Evolutionary conservation across 2,329 filamentous ascomycete species (phyloP).

Genomic region (Trichoderma arundinaceum): DNA sequence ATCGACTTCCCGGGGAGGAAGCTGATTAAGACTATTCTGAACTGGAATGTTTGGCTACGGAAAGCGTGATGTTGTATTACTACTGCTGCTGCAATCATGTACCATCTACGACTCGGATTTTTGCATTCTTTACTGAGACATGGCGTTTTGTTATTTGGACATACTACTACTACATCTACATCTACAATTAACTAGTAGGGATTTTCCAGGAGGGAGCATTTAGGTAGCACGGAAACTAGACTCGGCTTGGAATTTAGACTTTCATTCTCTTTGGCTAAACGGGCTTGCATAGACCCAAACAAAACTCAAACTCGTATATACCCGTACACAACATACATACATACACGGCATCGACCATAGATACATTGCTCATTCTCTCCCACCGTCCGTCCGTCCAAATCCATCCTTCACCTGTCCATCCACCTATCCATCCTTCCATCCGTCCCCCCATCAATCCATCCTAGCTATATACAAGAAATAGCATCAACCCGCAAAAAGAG

Average conservation of each 20-base stretch:
- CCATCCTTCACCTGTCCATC: background rate
- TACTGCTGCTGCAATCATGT: background rate
- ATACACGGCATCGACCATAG: slow-evolving; percentile 11
- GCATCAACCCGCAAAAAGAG: background rate
- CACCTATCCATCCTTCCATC: background rate
- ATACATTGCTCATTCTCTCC: slow-evolving; percentile 11
- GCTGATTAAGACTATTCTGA: slow-evolving; percentile 51
- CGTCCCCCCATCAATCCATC: background rate
- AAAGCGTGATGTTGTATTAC: background rate
- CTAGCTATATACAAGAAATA: slow-evolving; percentile 24
- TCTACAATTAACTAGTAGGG: background rate
- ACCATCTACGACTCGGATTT: background rate
- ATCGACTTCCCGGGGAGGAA: slow-evolving; percentile 55
- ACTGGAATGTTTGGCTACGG: slow-evolving; percentile 46
- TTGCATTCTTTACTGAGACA: slow-evolving; percentile 24
- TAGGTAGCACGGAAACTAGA: background rate
- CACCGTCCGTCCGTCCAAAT: background rate
- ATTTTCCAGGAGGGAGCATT: background rate
- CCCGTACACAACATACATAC: background rate
- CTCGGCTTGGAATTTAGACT: slow-evolving; percentile 6
- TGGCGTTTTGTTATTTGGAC: slow-evolving; percentile 11
- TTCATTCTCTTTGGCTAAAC: background rate
- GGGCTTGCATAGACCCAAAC: background rate
- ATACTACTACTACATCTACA: background rate
- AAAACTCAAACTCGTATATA: slow-evolving; percentile 5